Base-by-base conservation (phyloP, 768 basidiomycete genomes). In the Boletus sp. region DNA sequence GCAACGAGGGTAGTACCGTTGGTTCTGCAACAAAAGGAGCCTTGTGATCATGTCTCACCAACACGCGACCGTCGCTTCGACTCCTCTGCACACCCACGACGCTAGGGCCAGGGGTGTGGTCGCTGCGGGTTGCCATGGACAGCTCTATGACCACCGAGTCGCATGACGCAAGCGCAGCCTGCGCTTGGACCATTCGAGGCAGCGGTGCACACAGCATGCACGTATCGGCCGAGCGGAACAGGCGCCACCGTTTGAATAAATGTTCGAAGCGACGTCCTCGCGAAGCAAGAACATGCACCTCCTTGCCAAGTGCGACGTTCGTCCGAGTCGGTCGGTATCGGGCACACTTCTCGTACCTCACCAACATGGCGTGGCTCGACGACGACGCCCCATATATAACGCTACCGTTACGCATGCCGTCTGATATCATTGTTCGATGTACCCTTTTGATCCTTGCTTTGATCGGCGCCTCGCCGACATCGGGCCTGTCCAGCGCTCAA, bases 391-490 rank as follows among this genome's bases (percentile, higher is more conserved):
- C 24, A 24, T 24, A 24, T 24, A 24, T 35, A 39, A 9, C 41
- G 33, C 33, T 14, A 12, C 46, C 6, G 29, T 17, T n/a, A 29
- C n/a, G 45, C 37, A 24, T 24, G 24, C 24, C 24, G 24, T 24
- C 24, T 24, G 24, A 24, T 35, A 48, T 20, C 36, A 32, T 35
- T 17, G 33, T 32, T n/a, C 20, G 35, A 40, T 35, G 46, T 20
- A 14, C 18, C 37, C 17, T 18, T 33, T 30, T n/a, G n/a, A 41
- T 41, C 44, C 53, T 40, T 47, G 20, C 17, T 47, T 50, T 62
- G 44, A 56, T 63, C 55, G n/a, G 39, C 44, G 10, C 40, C 32
- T 50, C 14, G 46, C 54, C 59, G 40, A 47, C 9, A 9, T 8
- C 11, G 11, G n/a, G n/a, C 33, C 33, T 35, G 1, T 35, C 24